Conservation (phyloP, 306 rosid genomes). For the Cercis canadensis region DNA sequence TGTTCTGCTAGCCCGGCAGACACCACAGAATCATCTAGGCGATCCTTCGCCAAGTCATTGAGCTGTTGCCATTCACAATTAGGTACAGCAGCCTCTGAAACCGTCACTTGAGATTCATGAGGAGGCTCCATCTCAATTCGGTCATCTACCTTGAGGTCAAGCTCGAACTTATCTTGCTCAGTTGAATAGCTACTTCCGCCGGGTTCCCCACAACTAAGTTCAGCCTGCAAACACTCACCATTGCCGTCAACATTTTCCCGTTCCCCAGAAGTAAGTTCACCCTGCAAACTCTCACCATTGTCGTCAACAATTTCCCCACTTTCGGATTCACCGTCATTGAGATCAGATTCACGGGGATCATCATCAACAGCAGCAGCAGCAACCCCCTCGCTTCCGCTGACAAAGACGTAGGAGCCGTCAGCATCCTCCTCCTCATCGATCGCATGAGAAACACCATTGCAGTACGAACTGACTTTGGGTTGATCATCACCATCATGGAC, state of each 20-base stretch:
- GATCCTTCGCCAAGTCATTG: constrained; percentile 13
- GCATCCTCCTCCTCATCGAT: constrained; percentile 20
- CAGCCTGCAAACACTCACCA: background rate
- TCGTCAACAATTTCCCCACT: constrained; percentile 1
- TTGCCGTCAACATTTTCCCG: background rate
- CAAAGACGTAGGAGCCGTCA: constrained; percentile 49
- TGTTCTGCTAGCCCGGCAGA: background rate
- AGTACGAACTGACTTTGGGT: constrained; percentile 24
- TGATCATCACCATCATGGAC: constrained; percentile 33
- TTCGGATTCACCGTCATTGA: constrained; percentile 5
- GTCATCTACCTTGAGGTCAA: constrained; percentile 24
- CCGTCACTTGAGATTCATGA: constrained; percentile 27
- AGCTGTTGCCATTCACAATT: constrained; percentile 31
- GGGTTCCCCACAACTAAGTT: background rate
- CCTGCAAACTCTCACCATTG: background rate
- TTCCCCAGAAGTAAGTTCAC: background rate
- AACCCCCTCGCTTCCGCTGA: constrained; percentile 36
- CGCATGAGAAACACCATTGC: constrained; percentile 31
- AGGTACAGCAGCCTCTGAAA: constrained; percentile 32
- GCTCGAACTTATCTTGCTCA: background rate
- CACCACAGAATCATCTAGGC: constrained; percentile 8
- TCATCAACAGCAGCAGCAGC: constrained; percentile 10
- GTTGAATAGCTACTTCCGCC: background rate
- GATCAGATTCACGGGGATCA: constrained; percentile 53
- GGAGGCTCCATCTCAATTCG: constrained; percentile 1